phyloP scores from a whole-genome alignment of 805 yeast genomes.

The Kluyveromyces aestuarii region DNA sequence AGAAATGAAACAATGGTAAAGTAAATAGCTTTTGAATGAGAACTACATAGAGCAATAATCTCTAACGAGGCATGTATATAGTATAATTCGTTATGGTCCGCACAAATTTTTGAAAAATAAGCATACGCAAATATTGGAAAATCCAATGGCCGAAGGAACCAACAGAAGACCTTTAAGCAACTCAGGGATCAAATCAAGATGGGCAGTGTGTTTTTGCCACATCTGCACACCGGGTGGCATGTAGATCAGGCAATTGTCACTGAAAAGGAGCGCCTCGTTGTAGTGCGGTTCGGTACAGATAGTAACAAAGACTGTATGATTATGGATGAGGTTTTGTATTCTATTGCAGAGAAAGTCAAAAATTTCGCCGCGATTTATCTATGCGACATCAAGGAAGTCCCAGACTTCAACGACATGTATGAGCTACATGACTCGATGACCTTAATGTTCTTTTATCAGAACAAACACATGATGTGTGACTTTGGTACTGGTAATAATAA shows the following conservation, averaged over 20 bases:
- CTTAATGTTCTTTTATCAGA: slow-evolving; percentile 86
- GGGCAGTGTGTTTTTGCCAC: slow-evolving; percentile 81
- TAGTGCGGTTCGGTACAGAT: slow-evolving; percentile 82
- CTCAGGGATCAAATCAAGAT: slow-evolving; percentile 25
- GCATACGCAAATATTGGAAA: neutral
- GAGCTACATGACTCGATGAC: slow-evolving; percentile 72
- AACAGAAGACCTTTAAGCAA: neutral
- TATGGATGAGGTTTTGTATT: slow-evolving; percentile 80
- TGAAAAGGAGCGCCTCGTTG: slow-evolving; percentile 85
- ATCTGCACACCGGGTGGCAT: slow-evolving; percentile 84
- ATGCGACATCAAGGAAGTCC: slow-evolving; percentile 82
- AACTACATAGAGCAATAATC: neutral
- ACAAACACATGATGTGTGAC: slow-evolving; percentile 97
- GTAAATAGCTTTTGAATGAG: neutral
- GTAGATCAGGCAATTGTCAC: slow-evolving; percentile 94
- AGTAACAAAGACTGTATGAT: slow-evolving; percentile 69
- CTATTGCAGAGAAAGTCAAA: slow-evolving; percentile 72
- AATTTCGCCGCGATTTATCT: slow-evolving; percentile 84
- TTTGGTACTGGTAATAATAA: slow-evolving; percentile 97
- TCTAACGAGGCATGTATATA: neutral
- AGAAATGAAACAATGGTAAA: slow-evolving; percentile 11
- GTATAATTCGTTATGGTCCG: neutral
- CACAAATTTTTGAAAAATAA: neutral
- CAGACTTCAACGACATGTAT: slow-evolving; percentile 64
- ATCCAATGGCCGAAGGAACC: neutral